Base-by-base conservation (phyloP, 164 flowering plant genomes). In the Piper longum region DNA sequence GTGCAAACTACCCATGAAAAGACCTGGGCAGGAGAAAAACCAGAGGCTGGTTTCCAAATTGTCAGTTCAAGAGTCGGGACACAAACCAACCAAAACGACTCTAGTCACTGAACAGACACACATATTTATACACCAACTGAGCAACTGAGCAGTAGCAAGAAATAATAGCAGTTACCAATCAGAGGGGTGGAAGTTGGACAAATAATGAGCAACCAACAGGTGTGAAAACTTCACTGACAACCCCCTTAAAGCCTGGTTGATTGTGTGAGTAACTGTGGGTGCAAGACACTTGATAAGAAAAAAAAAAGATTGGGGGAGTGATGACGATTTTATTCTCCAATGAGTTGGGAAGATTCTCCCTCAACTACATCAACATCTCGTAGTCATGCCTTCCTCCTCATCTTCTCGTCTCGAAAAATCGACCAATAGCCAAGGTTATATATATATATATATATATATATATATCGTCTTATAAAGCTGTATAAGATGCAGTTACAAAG, bases 291-390 rank as follows among this genome's bases (percentile, higher is more conserved):
- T 12, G 14, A 12, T 48, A 3, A 5, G 52, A 8, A 43, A 60
- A 45, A 60, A 13, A 41, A 39, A n/a, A 41, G 19, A 43, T 58
- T 57, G 59, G 52, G 61, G 9, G 14, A 57, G 60, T 57, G 60
- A 57, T 62, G 69, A 43, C 62, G 69, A 43, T 63, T 70, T 66
- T 67, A 69, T 66, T 67, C 78, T 71, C 73, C 88, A 77, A 80
- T 75, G 82, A 74, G 70, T 76, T 81, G 72, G 88, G 88, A 83
- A 84, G 87, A 81, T 78, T 70, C 75, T 26, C 36, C 2, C 36
- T 2, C 36, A 26, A 26, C 36, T 26, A 26, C 36, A 26, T n/a
- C 36, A 26, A 26, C 2, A 26, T 26, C 36, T 26, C 36, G 36
- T 26, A 26, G 36, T 26, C 36, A 26, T 26, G 36, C 36, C 36